Conservation (phyloP, 257 asterid genomes). For the Solanum chmielewskii region DNA sequence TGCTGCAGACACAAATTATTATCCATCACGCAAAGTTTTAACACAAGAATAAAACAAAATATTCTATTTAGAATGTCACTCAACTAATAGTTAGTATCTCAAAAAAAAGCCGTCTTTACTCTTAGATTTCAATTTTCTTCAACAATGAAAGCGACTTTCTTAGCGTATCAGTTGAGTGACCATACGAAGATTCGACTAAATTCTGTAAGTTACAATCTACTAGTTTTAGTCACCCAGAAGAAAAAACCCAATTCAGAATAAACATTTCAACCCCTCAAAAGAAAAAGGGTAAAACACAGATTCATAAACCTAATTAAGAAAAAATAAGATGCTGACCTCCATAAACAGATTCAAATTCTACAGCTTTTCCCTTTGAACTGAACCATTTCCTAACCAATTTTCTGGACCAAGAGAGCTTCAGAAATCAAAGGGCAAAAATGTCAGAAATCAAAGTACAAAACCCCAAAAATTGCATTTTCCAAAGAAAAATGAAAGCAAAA, state of each 20-base stretch:
- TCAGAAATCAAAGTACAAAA: background rate
- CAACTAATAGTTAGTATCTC: background rate
- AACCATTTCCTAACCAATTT: constrained; percentile 14
- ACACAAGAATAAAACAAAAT: background rate
- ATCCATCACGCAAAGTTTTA: background rate
- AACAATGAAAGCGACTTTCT: background rate
- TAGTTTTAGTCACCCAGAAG: background rate
- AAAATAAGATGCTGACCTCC: constrained; percentile 4
- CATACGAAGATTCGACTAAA: background rate
- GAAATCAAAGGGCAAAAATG: background rate
- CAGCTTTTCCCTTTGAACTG: constrained; percentile 2
- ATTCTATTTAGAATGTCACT: background rate
- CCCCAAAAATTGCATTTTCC: background rate
- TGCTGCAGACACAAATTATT: background rate
- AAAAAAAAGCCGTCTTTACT: background rate
- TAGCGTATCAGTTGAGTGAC: background rate
- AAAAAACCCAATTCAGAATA: background rate
- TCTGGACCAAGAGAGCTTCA: constrained; percentile 6
- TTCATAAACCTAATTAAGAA: background rate
- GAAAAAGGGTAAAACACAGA: background rate
- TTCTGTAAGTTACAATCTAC: background rate
- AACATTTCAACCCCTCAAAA: background rate
- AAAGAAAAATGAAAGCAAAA: background rate
- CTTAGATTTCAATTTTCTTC: background rate
- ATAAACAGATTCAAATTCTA: background rate